A percentile compares a stretch with the other conserved stretches of the same genome.
Evolutionary conservation across 352 stramenopile species (phyloP).

Genomic region (Globisporangium splendens): DNA sequence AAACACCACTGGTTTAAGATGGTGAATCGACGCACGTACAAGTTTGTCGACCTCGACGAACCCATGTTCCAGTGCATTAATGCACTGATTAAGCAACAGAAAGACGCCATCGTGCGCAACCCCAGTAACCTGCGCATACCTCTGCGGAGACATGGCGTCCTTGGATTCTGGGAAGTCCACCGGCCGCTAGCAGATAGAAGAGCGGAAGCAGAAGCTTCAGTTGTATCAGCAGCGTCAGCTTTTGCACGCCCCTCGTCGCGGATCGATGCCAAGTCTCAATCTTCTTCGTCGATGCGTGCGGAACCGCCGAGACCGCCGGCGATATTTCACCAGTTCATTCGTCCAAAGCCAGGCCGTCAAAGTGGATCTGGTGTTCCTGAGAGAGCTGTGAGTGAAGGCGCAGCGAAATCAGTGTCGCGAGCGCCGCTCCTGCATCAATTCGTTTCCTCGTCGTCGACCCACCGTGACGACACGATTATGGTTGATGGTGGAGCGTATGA

Average conservation of each 20-base stretch:
- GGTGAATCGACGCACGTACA: conserved; percentile 18
- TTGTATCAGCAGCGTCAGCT: neutral
- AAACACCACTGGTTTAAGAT: conserved; percentile 18
- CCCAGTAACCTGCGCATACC: conserved; percentile 11
- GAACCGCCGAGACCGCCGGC: too few species aligned
- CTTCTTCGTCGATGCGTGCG: too few species aligned
- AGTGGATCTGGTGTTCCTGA: too few species aligned
- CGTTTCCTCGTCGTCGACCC: neutral
- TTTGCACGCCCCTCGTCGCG: too few species aligned
- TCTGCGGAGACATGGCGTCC: neutral
- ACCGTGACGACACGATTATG: conserved; percentile 3
- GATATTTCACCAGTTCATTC: too few species aligned
- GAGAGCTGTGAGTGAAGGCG: too few species aligned
- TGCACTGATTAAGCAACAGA: conserved; percentile 10
- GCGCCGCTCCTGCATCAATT: neutral
- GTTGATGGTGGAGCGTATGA: conserved; percentile 8
- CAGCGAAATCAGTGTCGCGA: too few species aligned
- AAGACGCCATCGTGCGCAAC: neutral
- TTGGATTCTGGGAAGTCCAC: too few species aligned
- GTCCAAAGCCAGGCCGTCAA: too few species aligned
- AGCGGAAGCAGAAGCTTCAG: neutral
- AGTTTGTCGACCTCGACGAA: conserved; percentile 14
- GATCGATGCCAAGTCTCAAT: too few species aligned
- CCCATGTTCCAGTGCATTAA: conserved; percentile 6
- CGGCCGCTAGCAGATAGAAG: neutral